Evolutionary conservation across 768 basidiomycete genomes (phyloP), one percentile per base, ranked within the genome.

Genomic region (Krasilnikovozyma curviuscula): DNA sequence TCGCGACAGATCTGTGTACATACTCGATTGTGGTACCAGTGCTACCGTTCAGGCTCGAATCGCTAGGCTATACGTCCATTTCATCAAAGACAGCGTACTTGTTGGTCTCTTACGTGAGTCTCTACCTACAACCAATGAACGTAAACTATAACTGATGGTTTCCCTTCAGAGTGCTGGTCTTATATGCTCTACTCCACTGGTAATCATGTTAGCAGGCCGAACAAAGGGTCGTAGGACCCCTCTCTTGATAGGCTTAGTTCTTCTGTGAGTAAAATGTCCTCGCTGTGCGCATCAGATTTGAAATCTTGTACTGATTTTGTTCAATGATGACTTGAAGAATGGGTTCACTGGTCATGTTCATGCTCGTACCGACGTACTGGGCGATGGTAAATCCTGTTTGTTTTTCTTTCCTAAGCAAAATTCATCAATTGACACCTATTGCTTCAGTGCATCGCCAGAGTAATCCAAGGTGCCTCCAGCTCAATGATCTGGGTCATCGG

Each of bases 21-120:
- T 61, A 61, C 52, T 59, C 49, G 19, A 60, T 60, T 25, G 55
- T 62, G 23, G 56, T 62, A 7, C 60, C 60, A 7, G 55, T 62
- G 31, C 29, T 62, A 27, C 60, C 60, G 8, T 62, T 55, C 30
- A 54, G 59, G 3, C 49, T 61, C 5, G 53, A 58, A 43, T 44
- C 49, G 1, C 46, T 60, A 19, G 54, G 50, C 8, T 59, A 60
- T 39, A 45, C 25, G 31, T 55, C 58, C 38, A 51, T 62, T 30
- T 57, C 60, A 2, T 39, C 53, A 3, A 45, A 57, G 30, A 57
- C 56, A 9, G 57, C 59, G 3, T 59, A 55, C 56, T 44, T 60
- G 5, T 37, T 60, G 13, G 48, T 62, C 19, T 54, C 59, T 12
- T 62, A 62, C 37, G n/a, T n/a, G n/a, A n/a, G n/a, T 56, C 56